A percentile compares a stretch with the other conserved stretches of the same genome.
phyloP scores from a whole-genome alignment of 2,329 filamentous ascomycete genomes.

The Didymella exigua region DNA sequence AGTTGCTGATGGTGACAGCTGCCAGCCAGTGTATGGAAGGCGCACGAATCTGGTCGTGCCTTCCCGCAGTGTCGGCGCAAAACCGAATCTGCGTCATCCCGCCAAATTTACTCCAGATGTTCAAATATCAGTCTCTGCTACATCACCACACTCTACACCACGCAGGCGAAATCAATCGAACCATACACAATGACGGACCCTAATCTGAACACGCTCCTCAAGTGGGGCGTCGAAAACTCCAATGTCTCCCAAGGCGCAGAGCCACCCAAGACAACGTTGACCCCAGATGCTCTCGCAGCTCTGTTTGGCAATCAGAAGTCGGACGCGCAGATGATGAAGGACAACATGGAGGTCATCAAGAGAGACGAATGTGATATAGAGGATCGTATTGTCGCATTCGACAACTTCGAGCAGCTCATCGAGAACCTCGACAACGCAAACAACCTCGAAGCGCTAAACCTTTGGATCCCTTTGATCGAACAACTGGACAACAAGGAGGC shows the following conservation, averaged over 20 bases:
- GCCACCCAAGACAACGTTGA: slow-evolving; percentile 56
- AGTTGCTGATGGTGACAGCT: slow-evolving; percentile 16
- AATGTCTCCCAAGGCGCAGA: slow-evolving; percentile 44
- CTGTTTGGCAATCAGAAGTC: slow-evolving; percentile 68
- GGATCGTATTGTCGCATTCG: slow-evolving; percentile 29
- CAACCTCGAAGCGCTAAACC: slow-evolving; percentile 76
- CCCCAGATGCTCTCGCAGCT: slow-evolving; percentile 71
- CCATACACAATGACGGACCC: slow-evolving; percentile 59
- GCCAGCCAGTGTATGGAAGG: slow-evolving; percentile 26
- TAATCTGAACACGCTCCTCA: slow-evolving; percentile 75
- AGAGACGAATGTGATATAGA: slow-evolving; percentile 51
- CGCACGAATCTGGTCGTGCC: slow-evolving; percentile 30
- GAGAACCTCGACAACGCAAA: slow-evolving; percentile 85
- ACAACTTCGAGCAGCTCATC: slow-evolving; percentile 38
- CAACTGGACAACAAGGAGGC: slow-evolving; percentile 71
- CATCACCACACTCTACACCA: slow-evolving; percentile 11
- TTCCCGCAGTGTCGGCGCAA: slow-evolving; percentile 22
- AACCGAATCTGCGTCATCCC: slow-evolving; percentile 31
- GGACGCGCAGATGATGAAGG: slow-evolving; percentile 90
- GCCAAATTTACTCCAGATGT: slow-evolving; percentile 31
- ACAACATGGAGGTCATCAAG: slow-evolving; percentile 76
- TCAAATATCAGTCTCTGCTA: slow-evolving; percentile 11
- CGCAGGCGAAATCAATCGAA: neutral
- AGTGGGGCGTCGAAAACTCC: slow-evolving; percentile 76
- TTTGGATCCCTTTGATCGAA: slow-evolving; percentile 81